These are phyloP conservation scores for Lizanozyma gosingica DNA, from an alignment of 1,139 yeast genomes.

Conservation along the genomic window DNA sequence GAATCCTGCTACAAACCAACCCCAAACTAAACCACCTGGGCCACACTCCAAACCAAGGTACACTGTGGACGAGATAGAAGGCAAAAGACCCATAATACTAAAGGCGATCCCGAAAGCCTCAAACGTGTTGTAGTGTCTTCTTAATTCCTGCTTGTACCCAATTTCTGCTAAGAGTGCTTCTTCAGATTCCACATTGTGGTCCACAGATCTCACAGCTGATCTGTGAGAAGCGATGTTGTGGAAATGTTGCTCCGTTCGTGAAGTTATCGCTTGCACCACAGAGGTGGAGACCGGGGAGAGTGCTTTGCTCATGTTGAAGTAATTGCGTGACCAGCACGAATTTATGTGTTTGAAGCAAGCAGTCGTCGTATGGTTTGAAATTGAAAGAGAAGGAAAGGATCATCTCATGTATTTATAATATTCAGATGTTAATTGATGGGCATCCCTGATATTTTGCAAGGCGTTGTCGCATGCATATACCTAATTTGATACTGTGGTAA, in stretches of 20 bases:
- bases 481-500: too few species aligned
- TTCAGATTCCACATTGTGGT: constrained; percentile 19
- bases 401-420: too few species aligned
- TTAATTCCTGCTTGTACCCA: constrained; percentile 45
- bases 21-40: constrained; percentile 54
- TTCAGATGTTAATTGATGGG: too few species aligned
- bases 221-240: neutral
- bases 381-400: too few species aligned
- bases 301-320: neutral
- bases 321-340: neutral
- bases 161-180: constrained; percentile 36
- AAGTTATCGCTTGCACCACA: neutral
- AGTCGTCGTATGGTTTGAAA: too few species aligned
- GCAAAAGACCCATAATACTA: constrained; percentile 44
- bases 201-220: neutral
- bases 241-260: neutral
- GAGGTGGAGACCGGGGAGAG: neutral
- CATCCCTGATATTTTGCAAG: too few species aligned
- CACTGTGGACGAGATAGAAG: constrained; percentile 31
- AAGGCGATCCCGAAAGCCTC: constrained; percentile 48
- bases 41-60: constrained; percentile 31
- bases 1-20: constrained; percentile 49
- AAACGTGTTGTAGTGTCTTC: constrained; percentile 36
- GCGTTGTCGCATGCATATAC: too few species aligned
- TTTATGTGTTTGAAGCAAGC: too few species aligned